Evolutionary conservation across 2,329 filamentous ascomycete genomes (phyloP).

Genomic region (Fusarium incarnatum): DNA sequence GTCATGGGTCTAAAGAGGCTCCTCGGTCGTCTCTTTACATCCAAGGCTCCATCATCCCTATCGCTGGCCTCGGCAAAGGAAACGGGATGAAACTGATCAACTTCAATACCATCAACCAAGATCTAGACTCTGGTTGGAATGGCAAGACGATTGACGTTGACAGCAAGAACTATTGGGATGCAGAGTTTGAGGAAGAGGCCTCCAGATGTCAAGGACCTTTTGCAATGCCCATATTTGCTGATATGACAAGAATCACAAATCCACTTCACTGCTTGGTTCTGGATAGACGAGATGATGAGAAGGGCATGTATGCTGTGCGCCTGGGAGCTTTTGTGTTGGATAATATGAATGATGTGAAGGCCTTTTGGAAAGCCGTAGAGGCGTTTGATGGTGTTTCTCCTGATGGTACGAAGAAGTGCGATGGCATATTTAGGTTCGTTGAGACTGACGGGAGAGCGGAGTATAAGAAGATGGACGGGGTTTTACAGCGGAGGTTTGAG

Average conservation of each 20-base stretch:
- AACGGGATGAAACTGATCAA: neutral
- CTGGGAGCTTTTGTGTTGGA: neutral
- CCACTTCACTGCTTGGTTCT: neutral
- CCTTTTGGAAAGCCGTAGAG: neutral
- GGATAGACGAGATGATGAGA: neutral
- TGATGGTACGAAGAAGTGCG: neutral
- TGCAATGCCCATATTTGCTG: slow-evolving; percentile 16
- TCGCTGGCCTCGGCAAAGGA: neutral
- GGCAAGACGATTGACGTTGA: neutral
- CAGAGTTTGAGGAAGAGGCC: slow-evolving; percentile 11
- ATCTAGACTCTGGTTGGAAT: accelerated
- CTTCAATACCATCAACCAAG: neutral
- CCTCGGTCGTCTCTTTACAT: neutral
- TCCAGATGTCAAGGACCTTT: neutral
- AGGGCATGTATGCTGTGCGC: neutral
- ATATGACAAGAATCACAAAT: neutral
- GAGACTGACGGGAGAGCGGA: neutral
- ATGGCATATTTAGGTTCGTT: neutral
- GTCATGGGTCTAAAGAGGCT: neutral
- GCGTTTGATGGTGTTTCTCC: neutral
- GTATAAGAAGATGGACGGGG: neutral
- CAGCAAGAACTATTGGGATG: slow-evolving; percentile 26
- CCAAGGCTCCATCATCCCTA: neutral
- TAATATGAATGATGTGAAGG: neutral
- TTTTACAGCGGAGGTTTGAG: slow-evolving; percentile 9